These are phyloP conservation scores for Bipolaris bicolor DNA, from an alignment of 2,329 filamentous ascomycete genomes.

Conservation along the genomic window DNA sequence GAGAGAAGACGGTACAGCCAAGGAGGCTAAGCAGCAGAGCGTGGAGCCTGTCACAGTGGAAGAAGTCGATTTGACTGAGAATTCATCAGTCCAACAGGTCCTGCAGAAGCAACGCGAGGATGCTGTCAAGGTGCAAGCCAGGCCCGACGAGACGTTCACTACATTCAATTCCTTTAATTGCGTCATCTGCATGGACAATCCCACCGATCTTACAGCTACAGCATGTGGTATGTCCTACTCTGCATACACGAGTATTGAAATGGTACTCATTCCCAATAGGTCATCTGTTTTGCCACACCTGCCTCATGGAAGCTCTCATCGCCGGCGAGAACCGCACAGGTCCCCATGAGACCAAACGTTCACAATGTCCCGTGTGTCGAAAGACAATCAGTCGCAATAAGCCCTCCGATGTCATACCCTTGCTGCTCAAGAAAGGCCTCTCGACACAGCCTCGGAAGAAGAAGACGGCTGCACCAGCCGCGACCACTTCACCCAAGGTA, in stretches of 20 bases:
- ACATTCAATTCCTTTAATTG: conserved; percentile 60
- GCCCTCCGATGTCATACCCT: conserved; percentile 50
- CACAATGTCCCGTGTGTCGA: conserved; percentile 57
- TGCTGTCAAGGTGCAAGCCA: conserved; percentile 55
- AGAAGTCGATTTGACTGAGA: conserved; percentile 58
- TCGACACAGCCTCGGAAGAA: conserved; percentile 45
- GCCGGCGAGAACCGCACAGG: conserved; percentile 59
- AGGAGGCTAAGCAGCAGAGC: background rate
- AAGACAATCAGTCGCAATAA: conserved; percentile 52
- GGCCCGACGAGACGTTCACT: conserved; percentile 46
- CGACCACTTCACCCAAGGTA: conserved; percentile 25
- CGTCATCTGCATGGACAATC: conserved; percentile 68
- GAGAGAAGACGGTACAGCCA: conserved; percentile 24
- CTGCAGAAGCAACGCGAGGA: conserved; percentile 61
- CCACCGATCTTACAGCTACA: conserved; percentile 65
- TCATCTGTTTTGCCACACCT: conserved; percentile 69
- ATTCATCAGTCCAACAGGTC: conserved; percentile 50
- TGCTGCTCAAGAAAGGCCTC: conserved; percentile 50
- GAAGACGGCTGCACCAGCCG: conserved; percentile 19
- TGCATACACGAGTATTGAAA: too few relatives aligned
- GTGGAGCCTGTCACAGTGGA: conserved; percentile 47
- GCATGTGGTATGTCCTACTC: conserved; percentile 60
- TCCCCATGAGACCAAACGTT: conserved; percentile 50
- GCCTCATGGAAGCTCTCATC: conserved; percentile 65
- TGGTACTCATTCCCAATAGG: conserved; percentile 48